Base-by-base conservation (phyloP, 2,329 filamentous ascomycete genomes). In the Cordyceps cicadae region DNA sequence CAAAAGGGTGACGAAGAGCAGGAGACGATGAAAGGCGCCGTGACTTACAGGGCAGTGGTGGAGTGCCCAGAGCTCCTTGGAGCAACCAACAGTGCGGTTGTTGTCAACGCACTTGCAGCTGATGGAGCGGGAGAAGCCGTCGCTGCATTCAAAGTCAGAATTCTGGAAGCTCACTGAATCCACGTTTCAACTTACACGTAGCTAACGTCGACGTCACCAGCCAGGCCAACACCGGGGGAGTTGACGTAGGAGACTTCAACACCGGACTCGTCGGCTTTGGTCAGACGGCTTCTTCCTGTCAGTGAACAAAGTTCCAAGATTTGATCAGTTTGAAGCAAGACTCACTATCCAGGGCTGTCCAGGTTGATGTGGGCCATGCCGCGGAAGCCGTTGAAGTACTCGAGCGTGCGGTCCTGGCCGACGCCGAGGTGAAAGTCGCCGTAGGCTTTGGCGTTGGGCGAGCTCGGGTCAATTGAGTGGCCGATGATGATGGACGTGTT, bases 61-160 rank as follows among this genome's bases (percentile, higher is more conserved):
- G n/a, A 39, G 29, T 11, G 29, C 50, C 43, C 51, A 43, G 32
- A 54, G 58, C 29, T 60, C 21, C 15, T 41, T 54, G 43, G 58
- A 60, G 43, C 58, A 54, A n/a, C 51, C 29, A 12, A 54, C 50
- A 5, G 51, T 50, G 43, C 32, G 50, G 32, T 41, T 48, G 50
- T 54, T 60, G 29, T 60, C 50, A 24, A 29, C 14, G 15, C 58
- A 60, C 50, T 54, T 50, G 58, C 58, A 60, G 41, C 50, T 60
- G 14, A 50, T 50, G 4, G 32, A 32, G 11, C 58, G 43, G 6
- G 51, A 60, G 41, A 50, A 60, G 29, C 51, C 50, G 50, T 54
- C 51, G 1, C 58, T 60, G 6, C 1, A 3, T 3, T 17, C 1
- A 1, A 12, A 1, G n/a, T 45, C 24, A 46, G 39, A 24, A 17